Evolutionary conservation across 768 basidiomycete species (phyloP).

Genomic region (Boletus patriciae): DNA sequence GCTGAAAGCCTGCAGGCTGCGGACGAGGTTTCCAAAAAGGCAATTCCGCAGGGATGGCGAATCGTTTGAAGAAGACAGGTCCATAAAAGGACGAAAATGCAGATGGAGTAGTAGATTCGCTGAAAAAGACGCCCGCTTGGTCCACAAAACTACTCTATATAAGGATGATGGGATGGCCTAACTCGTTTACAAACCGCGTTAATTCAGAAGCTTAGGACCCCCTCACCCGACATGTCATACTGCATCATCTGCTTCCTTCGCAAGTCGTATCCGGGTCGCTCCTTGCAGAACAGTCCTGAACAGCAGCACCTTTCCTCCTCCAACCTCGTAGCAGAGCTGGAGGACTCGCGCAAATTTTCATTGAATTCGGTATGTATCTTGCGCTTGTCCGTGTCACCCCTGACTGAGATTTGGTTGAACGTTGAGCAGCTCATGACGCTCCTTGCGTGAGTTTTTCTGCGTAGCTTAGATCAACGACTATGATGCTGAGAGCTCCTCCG

Average conservation of each 20-base stretch:
- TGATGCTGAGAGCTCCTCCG: not conserved
- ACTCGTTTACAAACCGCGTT: no score
- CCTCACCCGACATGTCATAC: not conserved
- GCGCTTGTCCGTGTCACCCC: no score
- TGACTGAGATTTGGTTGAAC: not conserved
- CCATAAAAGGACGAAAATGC: slow-evolving; percentile 18
- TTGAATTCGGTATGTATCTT: slow-evolving; percentile 15
- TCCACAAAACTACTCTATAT: no score
- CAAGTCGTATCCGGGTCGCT: not conserved
- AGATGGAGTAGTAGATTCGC: no score
- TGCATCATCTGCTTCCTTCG: not conserved
- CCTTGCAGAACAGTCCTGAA: no score
- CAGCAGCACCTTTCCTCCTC: not conserved
- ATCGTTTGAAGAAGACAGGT: slow-evolving; percentile 18
- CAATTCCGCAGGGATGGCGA: slow-evolving; percentile 4
- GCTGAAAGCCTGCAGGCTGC: no score
- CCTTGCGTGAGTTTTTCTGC: slow-evolving; percentile 15
- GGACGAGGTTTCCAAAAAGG: slow-evolving; percentile 9
- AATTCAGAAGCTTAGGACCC: no score
- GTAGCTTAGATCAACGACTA: not conserved
- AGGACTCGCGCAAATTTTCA: slow-evolving; percentile 15
- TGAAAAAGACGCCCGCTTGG: no score
- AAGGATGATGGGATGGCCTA: no score
- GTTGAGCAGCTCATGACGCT: slow-evolving; percentile 15
- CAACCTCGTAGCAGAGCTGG: slow-evolving; percentile 6